Percentiles rank a stretch among this genome's conserved stretches.
These are phyloP conservation scores for Rusavskia elegans DNA, from an alignment of 495 filamentous ascomycete genomes.

Conservation along the genomic window DNA sequence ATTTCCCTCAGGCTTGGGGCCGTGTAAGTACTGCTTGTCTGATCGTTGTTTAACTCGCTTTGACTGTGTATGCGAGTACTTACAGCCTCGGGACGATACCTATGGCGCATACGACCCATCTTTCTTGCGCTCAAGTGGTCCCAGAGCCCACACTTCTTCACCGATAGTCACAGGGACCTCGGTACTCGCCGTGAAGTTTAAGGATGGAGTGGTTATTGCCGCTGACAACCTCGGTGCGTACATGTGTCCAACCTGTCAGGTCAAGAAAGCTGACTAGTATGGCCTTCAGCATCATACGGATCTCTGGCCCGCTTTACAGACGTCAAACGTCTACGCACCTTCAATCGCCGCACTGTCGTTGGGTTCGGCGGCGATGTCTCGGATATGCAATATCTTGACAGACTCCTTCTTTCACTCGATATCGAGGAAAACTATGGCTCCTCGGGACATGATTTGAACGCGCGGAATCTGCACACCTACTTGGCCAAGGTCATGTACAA, in stretches of 20 bases:
- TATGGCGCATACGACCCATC: constrained; percentile 85
- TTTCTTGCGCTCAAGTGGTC: constrained; percentile 53
- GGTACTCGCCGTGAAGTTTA: constrained; percentile 85
- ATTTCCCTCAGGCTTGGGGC: constrained; percentile 90
- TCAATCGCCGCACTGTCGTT: constrained; percentile 55
- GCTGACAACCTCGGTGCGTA: constrained; percentile 82
- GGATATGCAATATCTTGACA: constrained; percentile 96
- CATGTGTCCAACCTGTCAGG: neutral
- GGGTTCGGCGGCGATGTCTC: constrained; percentile 89
- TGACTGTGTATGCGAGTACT: constrained; percentile 16
- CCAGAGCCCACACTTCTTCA: constrained; percentile 73
- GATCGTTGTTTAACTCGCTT: constrained; percentile 10
- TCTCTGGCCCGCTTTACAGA: constrained; percentile 93
- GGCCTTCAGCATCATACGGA: constrained; percentile 71
- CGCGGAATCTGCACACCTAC: constrained; percentile 92
- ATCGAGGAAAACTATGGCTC: constrained; percentile 75
- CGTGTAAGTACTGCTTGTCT: constrained; percentile 46
- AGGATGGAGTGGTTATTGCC: constrained; percentile 87
- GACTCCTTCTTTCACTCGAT: constrained; percentile 68
- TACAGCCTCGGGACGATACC: constrained; percentile 81
- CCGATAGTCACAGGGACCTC: constrained; percentile 94
- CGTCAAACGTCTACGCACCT: constrained; percentile 74
- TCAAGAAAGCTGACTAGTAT: neutral
- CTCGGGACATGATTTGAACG: constrained; percentile 43
- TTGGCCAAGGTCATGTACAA: constrained; percentile 87